Conservation (phyloP, 495 filamentous ascomycete species). For the Podospora pseudopauciseta region DNA sequence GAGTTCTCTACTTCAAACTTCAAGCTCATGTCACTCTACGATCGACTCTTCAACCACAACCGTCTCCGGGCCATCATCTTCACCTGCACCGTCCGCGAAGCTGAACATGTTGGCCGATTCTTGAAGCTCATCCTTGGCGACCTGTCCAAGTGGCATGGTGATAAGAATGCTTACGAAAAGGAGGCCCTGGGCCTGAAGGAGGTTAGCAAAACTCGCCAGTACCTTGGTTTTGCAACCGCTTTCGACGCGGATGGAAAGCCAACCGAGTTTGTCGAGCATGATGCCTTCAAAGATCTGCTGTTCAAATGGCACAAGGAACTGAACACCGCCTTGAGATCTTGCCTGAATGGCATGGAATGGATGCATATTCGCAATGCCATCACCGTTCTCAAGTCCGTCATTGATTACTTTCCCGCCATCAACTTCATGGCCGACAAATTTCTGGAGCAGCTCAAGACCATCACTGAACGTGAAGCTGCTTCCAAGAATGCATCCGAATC, state of each 20-base stretch:
- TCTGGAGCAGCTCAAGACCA: conserved; percentile 62
- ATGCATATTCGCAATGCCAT: conserved; percentile 98
- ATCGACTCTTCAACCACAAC: conserved; percentile 78
- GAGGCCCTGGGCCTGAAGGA: conserved; percentile 58
- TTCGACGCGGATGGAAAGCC: conserved; percentile 63
- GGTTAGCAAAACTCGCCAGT: conserved; percentile 32
- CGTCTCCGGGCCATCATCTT: conserved; percentile 77
- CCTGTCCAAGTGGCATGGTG: conserved; percentile 77
- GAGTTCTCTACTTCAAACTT: conserved; percentile 78
- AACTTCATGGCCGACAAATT: conserved; percentile 81
- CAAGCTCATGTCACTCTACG: conserved; percentile 77
- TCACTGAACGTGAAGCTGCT: conserved; percentile 65
- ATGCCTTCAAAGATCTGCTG: conserved; percentile 78
- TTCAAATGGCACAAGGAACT: conserved; percentile 87
- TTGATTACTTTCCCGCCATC: conserved; percentile 77
- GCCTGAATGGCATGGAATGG: conserved; percentile 78
- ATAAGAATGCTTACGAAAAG: conserved; percentile 71
- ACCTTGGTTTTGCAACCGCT: conserved; percentile 56
- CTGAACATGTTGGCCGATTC: conserved; percentile 86
- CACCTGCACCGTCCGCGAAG: conserved; percentile 81
- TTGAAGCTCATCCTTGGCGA: conserved; percentile 75
- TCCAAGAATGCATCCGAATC: conserved; percentile 57
- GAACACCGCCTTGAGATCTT: conserved; percentile 68
- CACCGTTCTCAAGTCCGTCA: conserved; percentile 76
- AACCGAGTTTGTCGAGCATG: conserved; percentile 67